These are phyloP conservation scores for Scheffersomyces segobiensis DNA, from an alignment of 1,139 yeast species.

Conservation along the genomic window DNA sequence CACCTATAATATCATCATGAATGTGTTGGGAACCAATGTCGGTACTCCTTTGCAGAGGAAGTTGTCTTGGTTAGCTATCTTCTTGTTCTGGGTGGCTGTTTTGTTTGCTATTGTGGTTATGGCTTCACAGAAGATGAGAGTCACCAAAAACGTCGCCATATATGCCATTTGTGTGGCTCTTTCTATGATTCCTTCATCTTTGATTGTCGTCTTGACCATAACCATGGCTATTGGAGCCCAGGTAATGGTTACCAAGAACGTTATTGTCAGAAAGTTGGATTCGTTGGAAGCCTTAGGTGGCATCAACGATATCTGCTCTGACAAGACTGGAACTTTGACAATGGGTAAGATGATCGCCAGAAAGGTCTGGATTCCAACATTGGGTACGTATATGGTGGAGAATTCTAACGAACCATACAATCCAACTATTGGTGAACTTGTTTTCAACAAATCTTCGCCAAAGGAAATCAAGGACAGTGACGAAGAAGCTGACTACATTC, in stretches of 20 bases:
- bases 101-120: slow-evolving; percentile 41
- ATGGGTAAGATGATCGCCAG: slow-evolving; percentile 51
- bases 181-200: slow-evolving; percentile 56
- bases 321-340: slow-evolving; percentile 57
- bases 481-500: slow-evolving; percentile 31
- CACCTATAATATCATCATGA: slow-evolving; percentile 32
- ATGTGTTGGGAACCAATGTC: slow-evolving; percentile 36
- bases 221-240: slow-evolving; percentile 52
- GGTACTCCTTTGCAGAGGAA: slow-evolving; percentile 50
- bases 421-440: slow-evolving; percentile 34
- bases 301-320: slow-evolving; percentile 52
- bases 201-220: slow-evolving; percentile 55
- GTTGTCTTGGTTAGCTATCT: slow-evolving; percentile 43
- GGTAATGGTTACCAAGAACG: slow-evolving; percentile 45
- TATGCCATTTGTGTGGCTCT: slow-evolving; percentile 47
- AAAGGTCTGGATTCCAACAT: slow-evolving; percentile 36
- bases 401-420: slow-evolving; percentile 43
- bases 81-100: slow-evolving; percentile 39
- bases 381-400: slow-evolving; percentile 33
- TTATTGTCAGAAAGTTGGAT: slow-evolving; percentile 47
- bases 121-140: slow-evolving; percentile 36
- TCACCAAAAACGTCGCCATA: slow-evolving; percentile 44
- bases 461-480: slow-evolving; percentile 25
- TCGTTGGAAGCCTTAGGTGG: slow-evolving; percentile 53
- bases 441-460: slow-evolving; percentile 25